These are phyloP conservation scores for Starmerella apis DNA, from an alignment of 805 yeast genomes.

Conservation along the genomic window DNA sequence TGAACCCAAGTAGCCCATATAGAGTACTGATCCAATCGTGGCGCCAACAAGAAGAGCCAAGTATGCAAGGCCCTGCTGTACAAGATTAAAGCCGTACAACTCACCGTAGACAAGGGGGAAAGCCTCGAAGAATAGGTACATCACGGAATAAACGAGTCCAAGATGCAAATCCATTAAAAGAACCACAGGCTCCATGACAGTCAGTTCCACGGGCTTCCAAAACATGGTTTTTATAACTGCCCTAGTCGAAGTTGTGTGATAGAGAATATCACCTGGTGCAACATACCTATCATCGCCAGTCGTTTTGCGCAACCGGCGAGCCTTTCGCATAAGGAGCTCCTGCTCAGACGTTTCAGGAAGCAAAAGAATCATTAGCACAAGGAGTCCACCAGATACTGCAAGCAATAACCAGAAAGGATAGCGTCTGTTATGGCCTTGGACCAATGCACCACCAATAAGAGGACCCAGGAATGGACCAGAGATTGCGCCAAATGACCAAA, in stretches of 20 bases:
- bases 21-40: constrained; percentile 30
- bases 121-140: constrained; percentile 51
- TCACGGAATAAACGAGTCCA: constrained; percentile 43
- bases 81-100: constrained; percentile 38
- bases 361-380: constrained; percentile 33
- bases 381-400: constrained; percentile 33
- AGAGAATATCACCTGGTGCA: constrained; percentile 19
- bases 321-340: constrained; percentile 41
- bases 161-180: constrained; percentile 43
- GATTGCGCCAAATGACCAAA: constrained; percentile 46
- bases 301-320: constrained; percentile 37
- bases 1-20: constrained; percentile 7
- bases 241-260: background rate
- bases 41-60: constrained; percentile 41
- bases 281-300: constrained; percentile 29
- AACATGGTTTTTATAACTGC: constrained; percentile 19
- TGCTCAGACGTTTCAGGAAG: constrained; percentile 43
- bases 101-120: constrained; percentile 46
- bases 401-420: constrained; percentile 46
- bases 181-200: constrained; percentile 45
- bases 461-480: constrained; percentile 51
- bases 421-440: constrained; percentile 41
- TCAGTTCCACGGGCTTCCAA: constrained; percentile 37
- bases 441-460: constrained; percentile 44
- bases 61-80: constrained; percentile 42